Evolutionary conservation across 352 stramenopile genomes (phyloP), one percentile per base, ranked within the genome.

Genomic region (Nothophytophthora sp.): DNA sequence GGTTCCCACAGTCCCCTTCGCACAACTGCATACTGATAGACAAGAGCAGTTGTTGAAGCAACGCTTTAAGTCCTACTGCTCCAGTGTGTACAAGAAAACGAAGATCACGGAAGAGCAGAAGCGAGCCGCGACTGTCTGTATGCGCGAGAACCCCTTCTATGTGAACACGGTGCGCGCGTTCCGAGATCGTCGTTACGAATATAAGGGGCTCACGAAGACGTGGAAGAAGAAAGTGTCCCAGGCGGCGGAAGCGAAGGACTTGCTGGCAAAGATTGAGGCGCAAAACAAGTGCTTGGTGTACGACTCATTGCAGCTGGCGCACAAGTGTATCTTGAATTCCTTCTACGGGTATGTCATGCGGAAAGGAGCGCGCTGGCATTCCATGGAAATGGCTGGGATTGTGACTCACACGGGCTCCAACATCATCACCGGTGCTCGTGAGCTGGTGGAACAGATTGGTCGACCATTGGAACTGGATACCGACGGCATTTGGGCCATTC

Each of bases 271-370:
- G 52, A 90, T 88, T 36, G 83, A 94, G 37, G 88, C 88, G 0
- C 73, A 85, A 30, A 92, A 90, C 47, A 97, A 96, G 64, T 88
- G 76, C 32, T 71, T 93, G n/a, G 83, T 96, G 30, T 99, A 99
- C 63, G 98, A 99, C 61, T 99, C 96, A 9, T 76, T 99, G 11
- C 98, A 99, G 81, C 84, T 99, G 16, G 98, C 98, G 5, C 98
- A 99, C 80, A 99, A 99, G 74, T 99, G 98, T 76, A 99, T 99
- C 69, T 70, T 99, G 1, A 99, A 99, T 66, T 92, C 84, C 23
- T 99, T 99, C 60, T 99, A 99, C 59, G 98, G 98, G 11, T 93
- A 99, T 65, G 98, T 99, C 5, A 99, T 99, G 97, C 86, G 98
- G 22, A 99, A 99, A 53, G 98, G 98, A 30, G 97, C 97, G 5